These are phyloP conservation scores for Diutina catenulata DNA, from an alignment of 1,139 yeast species.

Conservation along the genomic window DNA sequence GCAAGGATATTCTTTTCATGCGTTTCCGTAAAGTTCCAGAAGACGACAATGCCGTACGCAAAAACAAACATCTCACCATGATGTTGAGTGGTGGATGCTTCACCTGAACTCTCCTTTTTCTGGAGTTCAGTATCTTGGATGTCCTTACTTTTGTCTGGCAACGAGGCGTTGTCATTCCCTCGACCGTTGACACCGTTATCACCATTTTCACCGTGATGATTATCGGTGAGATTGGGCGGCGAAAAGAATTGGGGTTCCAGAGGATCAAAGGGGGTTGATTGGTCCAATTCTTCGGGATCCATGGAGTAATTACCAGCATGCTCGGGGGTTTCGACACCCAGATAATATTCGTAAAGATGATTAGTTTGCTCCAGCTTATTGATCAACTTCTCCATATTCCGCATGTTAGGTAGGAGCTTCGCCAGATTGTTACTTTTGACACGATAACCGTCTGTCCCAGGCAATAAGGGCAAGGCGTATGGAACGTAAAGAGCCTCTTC, in stretches of 20 bases:
- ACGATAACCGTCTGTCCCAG: constrained; percentile 78
- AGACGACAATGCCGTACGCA: constrained; percentile 88
- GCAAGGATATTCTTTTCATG: constrained; percentile 92
- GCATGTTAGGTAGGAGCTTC: constrained; percentile 49
- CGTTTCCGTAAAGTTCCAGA: constrained; percentile 89
- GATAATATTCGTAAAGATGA: constrained; percentile 82
- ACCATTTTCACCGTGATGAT: no score
- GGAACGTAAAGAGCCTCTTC: constrained; percentile 91
- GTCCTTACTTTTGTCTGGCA: constrained; percentile 8
- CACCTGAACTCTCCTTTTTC: no score
- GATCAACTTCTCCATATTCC: constrained; percentile 62
- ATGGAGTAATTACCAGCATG: constrained; percentile 47
- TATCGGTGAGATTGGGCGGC: constrained; percentile 16
- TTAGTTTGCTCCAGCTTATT: constrained; percentile 76
- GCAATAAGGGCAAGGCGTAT: constrained; percentile 73
- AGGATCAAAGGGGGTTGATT: constrained; percentile 31
- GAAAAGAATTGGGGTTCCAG: constrained; percentile 41
- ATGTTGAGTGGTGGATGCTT: constrained; percentile 38
- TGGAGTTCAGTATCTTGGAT: constrained; percentile 7
- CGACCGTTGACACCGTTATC: constrained; percentile 9
- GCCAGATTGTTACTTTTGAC: constrained; percentile 70
- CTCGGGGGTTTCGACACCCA: constrained; percentile 66
- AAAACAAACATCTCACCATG: constrained; percentile 83
- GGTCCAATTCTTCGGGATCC: constrained; percentile 33
- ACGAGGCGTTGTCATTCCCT: background rate